phyloP scores from a whole-genome alignment of 495 filamentous ascomycete genomes.

The Filosporella fistucella region DNA sequence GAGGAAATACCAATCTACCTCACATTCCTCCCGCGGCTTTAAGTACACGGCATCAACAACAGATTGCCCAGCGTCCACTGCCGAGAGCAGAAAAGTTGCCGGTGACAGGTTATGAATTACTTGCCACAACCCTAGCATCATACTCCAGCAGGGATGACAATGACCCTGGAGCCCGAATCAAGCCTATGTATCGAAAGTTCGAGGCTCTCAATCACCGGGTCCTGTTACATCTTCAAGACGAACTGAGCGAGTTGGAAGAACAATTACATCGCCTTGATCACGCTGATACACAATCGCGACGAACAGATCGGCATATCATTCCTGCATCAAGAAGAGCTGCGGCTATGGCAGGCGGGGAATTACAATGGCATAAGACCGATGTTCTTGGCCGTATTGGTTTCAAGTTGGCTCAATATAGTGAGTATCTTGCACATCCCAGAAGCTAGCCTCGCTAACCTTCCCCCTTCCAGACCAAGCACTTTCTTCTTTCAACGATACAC shows the following conservation, averaged over 20 bases:
- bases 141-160: not conserved
- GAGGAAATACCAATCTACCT: constrained; percentile 5
- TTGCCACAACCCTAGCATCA: constrained; percentile 17
- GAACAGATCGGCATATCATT: constrained; percentile 42
- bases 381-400: constrained; percentile 64
- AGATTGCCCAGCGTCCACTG: constrained; percentile 4
- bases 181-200: constrained; percentile 82
- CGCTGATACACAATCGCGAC: constrained; percentile 61
- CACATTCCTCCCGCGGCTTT: constrained; percentile 10
- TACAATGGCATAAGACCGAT: constrained; percentile 68
- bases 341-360: constrained; percentile 55
- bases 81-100: constrained; percentile 19
- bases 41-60: constrained; percentile 10
- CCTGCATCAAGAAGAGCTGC: constrained; percentile 66
- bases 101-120: constrained; percentile 21
- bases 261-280: constrained; percentile 68
- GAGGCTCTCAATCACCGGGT: constrained; percentile 80
- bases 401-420: constrained; percentile 84
- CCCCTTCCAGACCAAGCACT: constrained; percentile 67
- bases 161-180: constrained; percentile 30
- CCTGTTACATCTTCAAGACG: constrained; percentile 81
- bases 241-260: constrained; percentile 75
- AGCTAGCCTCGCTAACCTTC: constrained; percentile 5
- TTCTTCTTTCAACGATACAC: constrained; percentile 57
- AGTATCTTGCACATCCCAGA: constrained; percentile 26